Conservation (phyloP, 2,329 filamentous ascomycete species). For the Aspergillus sp. region DNA sequence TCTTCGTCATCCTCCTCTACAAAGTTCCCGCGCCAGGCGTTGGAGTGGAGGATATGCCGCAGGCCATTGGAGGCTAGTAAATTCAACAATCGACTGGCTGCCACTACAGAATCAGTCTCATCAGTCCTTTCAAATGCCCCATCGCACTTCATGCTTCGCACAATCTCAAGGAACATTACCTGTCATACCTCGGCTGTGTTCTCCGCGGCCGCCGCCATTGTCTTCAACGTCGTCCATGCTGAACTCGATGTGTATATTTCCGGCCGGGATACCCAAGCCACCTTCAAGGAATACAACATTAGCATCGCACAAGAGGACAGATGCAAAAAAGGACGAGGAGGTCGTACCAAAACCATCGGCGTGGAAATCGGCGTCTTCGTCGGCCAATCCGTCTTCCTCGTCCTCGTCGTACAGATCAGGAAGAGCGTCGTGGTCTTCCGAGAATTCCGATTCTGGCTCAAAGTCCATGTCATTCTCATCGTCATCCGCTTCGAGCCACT, state of each 20-base stretch:
- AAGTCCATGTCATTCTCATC: constrained; percentile 50
- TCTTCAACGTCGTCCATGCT: constrained; percentile 23
- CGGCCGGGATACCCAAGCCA: constrained; percentile 17
- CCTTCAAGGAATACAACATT: background rate
- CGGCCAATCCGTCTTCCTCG: constrained; percentile 6
- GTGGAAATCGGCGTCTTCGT: background rate
- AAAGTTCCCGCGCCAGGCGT: constrained; percentile 24
- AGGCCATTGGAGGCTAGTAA: constrained; percentile 47
- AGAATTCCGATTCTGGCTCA: constrained; percentile 41
- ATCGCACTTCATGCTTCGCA: no score
- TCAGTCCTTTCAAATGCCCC: background rate
- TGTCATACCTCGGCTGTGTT: constrained; percentile 23
- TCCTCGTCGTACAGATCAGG: constrained; percentile 36
- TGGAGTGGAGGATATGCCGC: constrained; percentile 48
- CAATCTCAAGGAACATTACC: background rate
- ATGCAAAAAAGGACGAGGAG: background rate
- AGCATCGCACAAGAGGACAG: background rate
- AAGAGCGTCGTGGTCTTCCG: constrained; percentile 33
- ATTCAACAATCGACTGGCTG: constrained; percentile 48
- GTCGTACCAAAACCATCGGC: background rate
- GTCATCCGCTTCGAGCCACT: constrained; percentile 39
- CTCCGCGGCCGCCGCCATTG: constrained; percentile 7
- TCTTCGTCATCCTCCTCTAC: constrained; percentile 31
- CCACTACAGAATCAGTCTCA: constrained; percentile 25
- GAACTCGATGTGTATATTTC: constrained; percentile 29